Base-by-base conservation (phyloP, 1,284 basidiomycete species). In the Tilletia indica region DNA sequence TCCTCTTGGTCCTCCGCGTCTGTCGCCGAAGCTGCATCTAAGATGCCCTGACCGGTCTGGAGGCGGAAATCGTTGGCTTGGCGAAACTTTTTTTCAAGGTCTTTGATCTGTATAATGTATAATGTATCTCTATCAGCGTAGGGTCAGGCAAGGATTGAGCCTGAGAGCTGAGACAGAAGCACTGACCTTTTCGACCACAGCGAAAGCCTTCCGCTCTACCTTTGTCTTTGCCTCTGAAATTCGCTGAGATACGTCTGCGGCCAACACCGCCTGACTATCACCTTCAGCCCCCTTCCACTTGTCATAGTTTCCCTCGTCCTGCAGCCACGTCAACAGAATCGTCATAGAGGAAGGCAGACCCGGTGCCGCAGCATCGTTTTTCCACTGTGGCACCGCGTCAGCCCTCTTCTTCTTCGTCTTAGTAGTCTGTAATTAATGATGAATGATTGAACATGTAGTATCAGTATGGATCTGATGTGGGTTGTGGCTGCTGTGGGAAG, bases 81-180 rank as follows among this genome's bases (percentile, higher is more conserved):
- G 6, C 58, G 58, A 36, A 61, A 61, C 25, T 11, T 8, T 25
- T 61, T 61, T 38, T 61, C 58, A 5, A 61, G 4, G 3, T 11
- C 58, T 61, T 61, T 61, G 58, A 61, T 61, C 58, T 61, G 58
- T 31, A n/a, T n/a, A n/a, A n/a, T n/a, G n/a, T n/a, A n/a, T n/a
- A n/a, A n/a, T n/a, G n/a, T n/a, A n/a, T n/a, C n/a, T n/a, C n/a
- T n/a, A n/a, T n/a, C n/a, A n/a, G n/a, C 11, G 47, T 11, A 48
- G 9, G 19, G 47, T 9, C 47, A 48, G 47, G 19, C 47, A 48
- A 48, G 9, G 47, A 48, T 48, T 48, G 47, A 45, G 42, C 5
- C 6, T 5, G 42, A 45, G 42, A 45, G 42, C 42, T 5, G 12
- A 45, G 42, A 31, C n/a, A 9, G 47, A 11, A 9, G 11, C 5